phyloP scores from a whole-genome alignment of 1,139 yeast species.

The Tardiomyces blankii region DNA sequence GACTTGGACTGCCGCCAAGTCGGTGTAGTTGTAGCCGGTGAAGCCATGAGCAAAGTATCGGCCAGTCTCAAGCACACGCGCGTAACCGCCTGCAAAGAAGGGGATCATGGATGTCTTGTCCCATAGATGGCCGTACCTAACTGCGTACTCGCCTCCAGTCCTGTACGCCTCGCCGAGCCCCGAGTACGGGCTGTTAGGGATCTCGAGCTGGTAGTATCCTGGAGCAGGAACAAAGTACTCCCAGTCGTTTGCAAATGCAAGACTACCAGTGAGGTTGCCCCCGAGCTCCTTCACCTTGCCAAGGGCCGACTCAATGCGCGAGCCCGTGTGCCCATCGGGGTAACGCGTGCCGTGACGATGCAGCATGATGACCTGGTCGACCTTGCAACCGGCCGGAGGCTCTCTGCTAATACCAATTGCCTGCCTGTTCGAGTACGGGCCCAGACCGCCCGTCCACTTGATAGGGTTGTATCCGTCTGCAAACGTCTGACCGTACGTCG shows the following conservation, averaged over 20 bases:
- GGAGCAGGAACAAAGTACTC: slow-evolving; percentile 17
- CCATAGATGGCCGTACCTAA: slow-evolving; percentile 25
- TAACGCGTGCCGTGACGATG: slow-evolving; percentile 67
- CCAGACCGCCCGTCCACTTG: slow-evolving; percentile 32
- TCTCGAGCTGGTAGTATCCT: slow-evolving; percentile 10
- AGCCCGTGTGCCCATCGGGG: slow-evolving; percentile 28
- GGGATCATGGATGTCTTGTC: slow-evolving; percentile 22
- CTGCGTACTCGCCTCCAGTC: slow-evolving; percentile 22
- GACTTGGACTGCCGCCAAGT: slow-evolving; percentile 21
- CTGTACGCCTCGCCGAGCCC: slow-evolving; percentile 23
- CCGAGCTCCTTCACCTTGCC: slow-evolving; percentile 14
- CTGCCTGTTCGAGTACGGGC: slow-evolving; percentile 32
- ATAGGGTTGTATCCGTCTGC: slow-evolving; percentile 23
- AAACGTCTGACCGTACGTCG: slow-evolving; percentile 21
- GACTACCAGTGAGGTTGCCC: slow-evolving; percentile 22
- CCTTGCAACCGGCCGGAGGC: slow-evolving; percentile 39
- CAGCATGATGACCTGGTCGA: slow-evolving; percentile 55
- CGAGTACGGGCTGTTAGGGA: slow-evolving; percentile 26
- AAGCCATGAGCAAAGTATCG: slow-evolving; percentile 29
- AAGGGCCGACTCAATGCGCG: slow-evolving; percentile 9
- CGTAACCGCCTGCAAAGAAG: slow-evolving; percentile 25
- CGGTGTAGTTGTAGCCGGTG: slow-evolving; percentile 25
- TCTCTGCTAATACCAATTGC: slow-evolving; percentile 34
- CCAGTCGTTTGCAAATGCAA: slow-evolving; percentile 24
- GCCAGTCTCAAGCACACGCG: slow-evolving; percentile 29